Conservation (phyloP, 208 protist genomes). For the Naegleria lovaniensis region DNA sequence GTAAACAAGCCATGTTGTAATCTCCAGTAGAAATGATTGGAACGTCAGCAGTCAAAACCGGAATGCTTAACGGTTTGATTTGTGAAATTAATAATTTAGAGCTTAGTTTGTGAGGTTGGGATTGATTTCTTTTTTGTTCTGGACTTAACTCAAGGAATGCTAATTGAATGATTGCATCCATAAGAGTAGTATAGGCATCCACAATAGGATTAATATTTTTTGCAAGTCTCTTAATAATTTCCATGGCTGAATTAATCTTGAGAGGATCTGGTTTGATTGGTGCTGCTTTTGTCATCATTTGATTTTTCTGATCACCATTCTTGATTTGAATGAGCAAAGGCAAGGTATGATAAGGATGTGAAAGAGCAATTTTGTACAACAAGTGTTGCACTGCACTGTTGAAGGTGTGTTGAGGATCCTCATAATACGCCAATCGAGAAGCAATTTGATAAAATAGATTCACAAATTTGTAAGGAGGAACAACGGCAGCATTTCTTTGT, state of each 20-base stretch:
- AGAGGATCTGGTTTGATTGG: background rate
- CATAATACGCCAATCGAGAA: background rate
- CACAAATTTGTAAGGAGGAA: background rate
- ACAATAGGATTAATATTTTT: background rate
- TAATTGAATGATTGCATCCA: constrained; percentile 11
- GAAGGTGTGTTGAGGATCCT: background rate
- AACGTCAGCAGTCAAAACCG: background rate
- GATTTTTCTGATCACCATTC: background rate
- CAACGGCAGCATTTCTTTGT: background rate
- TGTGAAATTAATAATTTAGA: background rate
- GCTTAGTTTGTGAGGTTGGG: background rate
- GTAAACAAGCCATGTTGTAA: background rate
- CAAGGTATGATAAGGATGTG: constrained; percentile 16
- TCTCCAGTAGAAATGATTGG: background rate
- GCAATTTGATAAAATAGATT: constrained; percentile 19
- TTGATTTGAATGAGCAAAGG: background rate
- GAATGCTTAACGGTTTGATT: background rate
- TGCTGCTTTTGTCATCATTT: background rate
- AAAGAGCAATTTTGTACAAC: background rate
- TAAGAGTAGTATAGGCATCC: background rate
- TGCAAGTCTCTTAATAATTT: background rate
- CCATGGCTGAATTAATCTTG: background rate
- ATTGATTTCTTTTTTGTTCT: background rate
- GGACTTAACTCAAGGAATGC: background rate
- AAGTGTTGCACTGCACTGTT: background rate